Evolutionary conservation across 768 basidiomycete species (phyloP).

Genomic region (Ramaria sp.): DNA sequence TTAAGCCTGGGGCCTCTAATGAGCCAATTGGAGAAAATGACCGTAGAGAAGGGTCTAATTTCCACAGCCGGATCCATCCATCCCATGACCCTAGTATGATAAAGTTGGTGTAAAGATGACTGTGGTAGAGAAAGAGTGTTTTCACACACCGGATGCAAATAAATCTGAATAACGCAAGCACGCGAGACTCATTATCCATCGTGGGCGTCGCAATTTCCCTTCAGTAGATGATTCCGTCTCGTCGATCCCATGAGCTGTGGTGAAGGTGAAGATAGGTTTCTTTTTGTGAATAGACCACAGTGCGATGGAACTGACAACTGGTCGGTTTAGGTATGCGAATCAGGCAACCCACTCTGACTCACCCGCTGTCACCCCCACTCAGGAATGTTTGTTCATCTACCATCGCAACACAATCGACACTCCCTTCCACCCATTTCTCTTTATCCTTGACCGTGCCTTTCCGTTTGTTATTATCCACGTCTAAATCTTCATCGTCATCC

Average conservation of each 20-base stretch:
- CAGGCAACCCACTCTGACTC: constrained; percentile 21
- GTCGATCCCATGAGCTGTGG: constrained; percentile 80
- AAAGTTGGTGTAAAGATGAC: background rate
- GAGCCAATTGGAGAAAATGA: constrained; percentile 61
- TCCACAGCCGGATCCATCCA: constrained; percentile 83
- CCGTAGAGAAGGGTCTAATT: constrained; percentile 66
- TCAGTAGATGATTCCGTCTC: constrained; percentile 62
- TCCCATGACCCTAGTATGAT: constrained; percentile 90
- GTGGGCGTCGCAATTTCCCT: constrained; percentile 61
- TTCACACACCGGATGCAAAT: constrained; percentile 69
- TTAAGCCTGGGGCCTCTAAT: constrained; percentile 60
- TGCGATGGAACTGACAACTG: constrained; percentile 59
- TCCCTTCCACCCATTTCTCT: constrained; percentile 70
- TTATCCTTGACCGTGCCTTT: constrained; percentile 24
- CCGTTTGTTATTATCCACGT: constrained; percentile 24
- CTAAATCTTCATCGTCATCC: constrained; percentile 43
- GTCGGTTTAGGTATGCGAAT: background rate
- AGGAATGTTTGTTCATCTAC: constrained; percentile 89
- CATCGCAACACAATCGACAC: constrained; percentile 88
- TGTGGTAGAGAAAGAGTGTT: background rate
- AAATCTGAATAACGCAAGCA: constrained; percentile 81
- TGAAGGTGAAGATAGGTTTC: constrained; percentile 83
- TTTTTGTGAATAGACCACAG: constrained; percentile 91
- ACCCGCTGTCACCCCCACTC: constrained; percentile 96
- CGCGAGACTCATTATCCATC: constrained; percentile 86